Evolutionary conservation across 2,329 filamentous ascomycete genomes (phyloP), one percentile per base, ranked within the genome.

Genomic region (Calonectria fujianensis): DNA sequence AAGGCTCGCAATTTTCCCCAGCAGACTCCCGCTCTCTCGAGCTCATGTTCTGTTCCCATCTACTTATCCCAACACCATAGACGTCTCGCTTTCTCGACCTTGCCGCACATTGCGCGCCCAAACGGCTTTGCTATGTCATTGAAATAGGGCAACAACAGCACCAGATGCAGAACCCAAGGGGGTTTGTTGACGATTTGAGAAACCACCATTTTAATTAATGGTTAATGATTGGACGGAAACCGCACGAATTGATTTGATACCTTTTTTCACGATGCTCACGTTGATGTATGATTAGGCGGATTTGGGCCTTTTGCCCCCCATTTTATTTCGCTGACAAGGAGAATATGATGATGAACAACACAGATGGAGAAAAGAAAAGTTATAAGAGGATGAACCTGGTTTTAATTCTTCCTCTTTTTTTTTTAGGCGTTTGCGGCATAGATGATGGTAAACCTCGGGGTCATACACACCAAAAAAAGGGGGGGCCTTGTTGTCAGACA

Each of bases 21-120:
- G 85, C 85, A 51, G 85, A 89, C 76, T 89, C 88, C 11, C 85
- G 88, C 39, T 90, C 88, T 50, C 85, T 88, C 54, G 89, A 90
- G 78, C 82, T 90, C 51, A 86, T 87, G 73, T 89, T 89, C 75
- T 89, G 87, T 77, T 88, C 88, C 9, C 86, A 87, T 57, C 85
- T 89, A 50, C 82, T 90, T 41, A 83, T 89, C 31, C 86, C 86
- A 10, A 84, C 83, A 74, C 68, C 77, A 5, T 31, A 79, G 6
- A 51, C 75, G 71, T 57, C 41, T 32, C 48, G 41, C 27, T 31
- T 67, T 72, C 20, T 54, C 41, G 32, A 31, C 63, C 20, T 37
- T 50, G n/a, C 61, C 27, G 52, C 27, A 51, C 39, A 50, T 39
- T 18, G 67, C 48, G 51, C 64, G 61, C 51, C 50, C 73, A 66